Evolutionary conservation across 345 rosid species (phyloP), one percentile per base, ranked within the genome.

Genomic region (Arabis alpina): DNA sequence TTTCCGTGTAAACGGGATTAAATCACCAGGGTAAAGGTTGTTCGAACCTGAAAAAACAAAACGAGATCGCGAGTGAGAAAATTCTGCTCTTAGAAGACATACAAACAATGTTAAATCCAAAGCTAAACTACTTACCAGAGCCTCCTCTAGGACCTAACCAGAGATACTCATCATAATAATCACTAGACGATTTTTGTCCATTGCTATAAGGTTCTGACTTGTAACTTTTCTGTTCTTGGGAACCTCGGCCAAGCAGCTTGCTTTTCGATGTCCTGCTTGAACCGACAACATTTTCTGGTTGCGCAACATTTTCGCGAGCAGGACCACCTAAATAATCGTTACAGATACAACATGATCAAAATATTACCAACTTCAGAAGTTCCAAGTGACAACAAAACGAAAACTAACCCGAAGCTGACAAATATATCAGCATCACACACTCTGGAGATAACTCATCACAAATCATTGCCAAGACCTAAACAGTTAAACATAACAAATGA

Each of bases 401-500:
- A 80, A 71, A 64, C 41, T 47, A 69, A 94, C 99, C 99, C 65
- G 96, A 80, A 37, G 97, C 89, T 48, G 99, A 88, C 68, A 94
- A 60, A 82, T 94, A 91, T 65, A 94, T 54, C 54, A 94, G 77
- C 89, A 87, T 78, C 47, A 94, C 66, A 74, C 91, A 77, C 79
- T 94, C 98, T 8, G 89, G 85, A 66, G 88, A 89, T 34, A 94
- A 96, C 79, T 89, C 98, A 75, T 89, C 98, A 53, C 89, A 85
- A 24, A 89, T 74, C 68, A 96, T 94, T 16, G 99, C 98, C 74
- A 94, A 79, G 62, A 88, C 99, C 99, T 94, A 83, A 71, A 72
- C 44, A 43, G 3, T 27, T 36, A 40, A 12, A 60, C 15, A 48
- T 28, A 48, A 53, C 0, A 1, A 19, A 16, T 11, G 0, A 34